These are phyloP conservation scores for Erythrophleum ivorense DNA, from an alignment of 331 rosid species.

Conservation along the genomic window DNA sequence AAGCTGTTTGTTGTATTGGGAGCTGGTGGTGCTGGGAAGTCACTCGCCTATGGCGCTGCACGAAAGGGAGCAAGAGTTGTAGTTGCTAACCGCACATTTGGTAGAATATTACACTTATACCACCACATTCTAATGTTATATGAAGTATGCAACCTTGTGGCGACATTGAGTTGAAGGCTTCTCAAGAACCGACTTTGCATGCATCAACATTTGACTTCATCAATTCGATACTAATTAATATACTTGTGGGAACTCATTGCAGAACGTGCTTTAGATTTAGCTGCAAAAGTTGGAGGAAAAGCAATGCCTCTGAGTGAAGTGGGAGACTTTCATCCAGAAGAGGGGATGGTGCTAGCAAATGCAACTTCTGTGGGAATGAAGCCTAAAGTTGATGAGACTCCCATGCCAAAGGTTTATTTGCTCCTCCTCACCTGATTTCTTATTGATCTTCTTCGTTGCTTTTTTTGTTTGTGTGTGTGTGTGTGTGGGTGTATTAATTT, in stretches of 20 bases:
- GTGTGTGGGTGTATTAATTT: no score
- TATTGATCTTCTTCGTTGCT: no score
- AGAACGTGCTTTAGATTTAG: slow-evolving; percentile 56
- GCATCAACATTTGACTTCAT: neutral
- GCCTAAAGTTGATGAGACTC: slow-evolving; percentile 51
- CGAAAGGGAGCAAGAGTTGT: slow-evolving; percentile 55
- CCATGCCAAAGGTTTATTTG: slow-evolving; percentile 46
- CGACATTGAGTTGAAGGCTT: no score
- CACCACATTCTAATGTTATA: neutral
- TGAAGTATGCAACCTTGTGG: no score
- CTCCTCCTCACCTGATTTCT: no score
- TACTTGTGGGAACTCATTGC: neutral
- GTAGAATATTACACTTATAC: slow-evolving; percentile 14
- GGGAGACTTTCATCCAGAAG: slow-evolving; percentile 48
- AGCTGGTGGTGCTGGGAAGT: slow-evolving; percentile 62
- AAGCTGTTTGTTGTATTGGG: slow-evolving; percentile 53
- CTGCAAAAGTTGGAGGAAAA: slow-evolving; percentile 61
- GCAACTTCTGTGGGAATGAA: slow-evolving; percentile 60
- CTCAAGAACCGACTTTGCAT: no score
- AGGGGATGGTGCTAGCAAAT: slow-evolving; percentile 55
- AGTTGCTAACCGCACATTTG: slow-evolving; percentile 45
- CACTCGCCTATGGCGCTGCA: slow-evolving; percentile 53
- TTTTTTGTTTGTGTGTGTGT: no score
- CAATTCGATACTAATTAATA: neutral
- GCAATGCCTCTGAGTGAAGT: slow-evolving; percentile 56